Percentiles rank a stretch among this genome's conserved stretches.
Conservation (phyloP, 2,329 filamentous ascomycete genomes). For the Tolypocladium tropicale region DNA sequence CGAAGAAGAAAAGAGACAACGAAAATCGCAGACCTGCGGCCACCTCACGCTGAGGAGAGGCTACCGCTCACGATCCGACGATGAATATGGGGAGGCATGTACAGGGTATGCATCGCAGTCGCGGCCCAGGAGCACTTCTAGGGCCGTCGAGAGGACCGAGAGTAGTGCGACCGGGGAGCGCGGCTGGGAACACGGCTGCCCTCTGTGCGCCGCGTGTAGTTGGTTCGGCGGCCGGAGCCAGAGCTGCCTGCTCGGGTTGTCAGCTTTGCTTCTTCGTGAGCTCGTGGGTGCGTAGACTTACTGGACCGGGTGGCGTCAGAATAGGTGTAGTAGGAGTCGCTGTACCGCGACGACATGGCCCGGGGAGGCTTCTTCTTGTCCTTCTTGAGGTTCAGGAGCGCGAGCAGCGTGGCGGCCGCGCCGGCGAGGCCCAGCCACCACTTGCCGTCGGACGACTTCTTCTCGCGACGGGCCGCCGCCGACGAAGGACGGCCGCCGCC, state of each 20-base stretch:
- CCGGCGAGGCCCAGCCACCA: constrained; percentile 45
- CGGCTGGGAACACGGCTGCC: constrained; percentile 20
- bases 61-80: neutral
- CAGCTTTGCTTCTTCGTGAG: constrained; percentile 3
- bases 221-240: constrained; percentile 34
- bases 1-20: neutral
- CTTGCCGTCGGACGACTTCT: constrained; percentile 36
- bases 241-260: constrained; percentile 28
- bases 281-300: constrained; percentile 25
- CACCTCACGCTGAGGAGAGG: neutral
- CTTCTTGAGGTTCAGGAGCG: constrained; percentile 44
- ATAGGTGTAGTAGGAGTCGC: constrained; percentile 45
- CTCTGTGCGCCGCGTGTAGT: constrained; percentile 20
- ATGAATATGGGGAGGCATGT: constrained; percentile 4
- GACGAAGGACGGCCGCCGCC: constrained; percentile 29
- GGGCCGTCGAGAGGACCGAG: constrained; percentile 12
- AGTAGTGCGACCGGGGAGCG: constrained; percentile 20
- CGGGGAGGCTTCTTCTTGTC: constrained; percentile 35
- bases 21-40: neutral
- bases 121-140: constrained; percentile 5
- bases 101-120: constrained; percentile 3
- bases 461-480: constrained; percentile 30
- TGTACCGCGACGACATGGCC: constrained; percentile 31
- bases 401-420: constrained; percentile 38
- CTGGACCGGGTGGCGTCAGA: constrained; percentile 36